Evolutionary conservation across 441 rosid genomes (phyloP), one percentile per base, ranked within the genome.

Genomic region (Erysimum cheiri): DNA sequence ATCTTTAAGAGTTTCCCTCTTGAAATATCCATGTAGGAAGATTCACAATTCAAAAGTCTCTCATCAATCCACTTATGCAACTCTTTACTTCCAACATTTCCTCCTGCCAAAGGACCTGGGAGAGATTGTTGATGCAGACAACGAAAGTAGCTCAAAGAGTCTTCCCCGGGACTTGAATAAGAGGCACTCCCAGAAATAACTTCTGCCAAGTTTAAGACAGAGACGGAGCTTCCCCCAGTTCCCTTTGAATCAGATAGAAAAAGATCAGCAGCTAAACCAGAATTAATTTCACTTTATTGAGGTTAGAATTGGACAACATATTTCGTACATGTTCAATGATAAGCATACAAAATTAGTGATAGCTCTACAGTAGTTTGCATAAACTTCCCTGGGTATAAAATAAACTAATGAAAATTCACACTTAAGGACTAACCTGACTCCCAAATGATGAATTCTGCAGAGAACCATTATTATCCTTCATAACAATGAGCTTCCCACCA

Each of bases 81-180:
- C 60, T 96, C 99, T 81, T 89, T 93, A 76, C 76, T 86, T 75
- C 98, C 94, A 69, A 76, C 94, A 85, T 59, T 87, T 62, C 99
- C 98, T 60, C 97, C 97, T 79, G 86, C 92, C 86, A 96, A 81
- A 32, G 99, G 99, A 69, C 99, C 98, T 32, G 97, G 89, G 81
- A 91, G 88, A 56, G 88, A 81, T 69, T 86, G 92, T 74, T 91
- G 90, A 80, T 86, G 76, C 58, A 96, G 82, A 72, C 84, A 77
- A 74, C 36, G 83, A 33, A 93, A 85, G 83, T 96, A 96, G 79
- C 78, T 81, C 77, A 67, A 82, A 55, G 78, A 59, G 35, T 77
- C 64, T 59, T 70, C 66, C 82, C 87, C 83, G 43, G 59, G 28
- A 70, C 74, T 78, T 73, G 84, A 75, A 75, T 67, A 69, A 76